phyloP scores from a whole-genome alignment of 2,329 filamentous ascomycete genomes.

The Eutypella sp. region DNA sequence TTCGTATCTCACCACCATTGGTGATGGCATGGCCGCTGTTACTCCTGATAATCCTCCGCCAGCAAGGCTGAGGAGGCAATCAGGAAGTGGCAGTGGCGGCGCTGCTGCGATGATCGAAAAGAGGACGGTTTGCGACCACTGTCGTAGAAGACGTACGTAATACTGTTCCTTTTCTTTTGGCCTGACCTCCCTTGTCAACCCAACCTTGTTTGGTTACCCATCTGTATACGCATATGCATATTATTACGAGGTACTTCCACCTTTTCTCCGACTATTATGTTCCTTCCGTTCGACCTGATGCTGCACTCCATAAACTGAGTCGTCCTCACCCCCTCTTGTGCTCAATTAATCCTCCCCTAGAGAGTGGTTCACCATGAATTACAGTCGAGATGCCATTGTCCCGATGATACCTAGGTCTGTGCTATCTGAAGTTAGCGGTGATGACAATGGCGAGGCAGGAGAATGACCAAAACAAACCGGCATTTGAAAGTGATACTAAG shows the following conservation, averaged over 20 bases:
- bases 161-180: slow-evolving; percentile 4
- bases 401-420: no score
- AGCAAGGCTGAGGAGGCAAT: slow-evolving; percentile 1
- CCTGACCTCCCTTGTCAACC: neutral
- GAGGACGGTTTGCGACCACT: slow-evolving; percentile 42
- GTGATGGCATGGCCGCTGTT: neutral
- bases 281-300: neutral
- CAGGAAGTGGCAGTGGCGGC: neutral
- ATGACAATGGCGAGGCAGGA: no score
- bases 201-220: neutral
- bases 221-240: neutral
- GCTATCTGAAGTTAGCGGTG: no score
- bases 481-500: neutral
- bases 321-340: no score
- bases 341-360: no score
- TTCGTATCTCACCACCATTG: no score
- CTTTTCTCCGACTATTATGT: neutral
- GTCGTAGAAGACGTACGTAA: slow-evolving; percentile 36
- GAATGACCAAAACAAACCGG: no score
- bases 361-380: no score
- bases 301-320: neutral
- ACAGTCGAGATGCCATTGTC: no score
- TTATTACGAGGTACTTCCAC: neutral
- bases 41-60: neutral
- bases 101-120: no score